Conservation (phyloP, 768 basidiomycete genomes). For the Lyophyllum semitale region DNA sequence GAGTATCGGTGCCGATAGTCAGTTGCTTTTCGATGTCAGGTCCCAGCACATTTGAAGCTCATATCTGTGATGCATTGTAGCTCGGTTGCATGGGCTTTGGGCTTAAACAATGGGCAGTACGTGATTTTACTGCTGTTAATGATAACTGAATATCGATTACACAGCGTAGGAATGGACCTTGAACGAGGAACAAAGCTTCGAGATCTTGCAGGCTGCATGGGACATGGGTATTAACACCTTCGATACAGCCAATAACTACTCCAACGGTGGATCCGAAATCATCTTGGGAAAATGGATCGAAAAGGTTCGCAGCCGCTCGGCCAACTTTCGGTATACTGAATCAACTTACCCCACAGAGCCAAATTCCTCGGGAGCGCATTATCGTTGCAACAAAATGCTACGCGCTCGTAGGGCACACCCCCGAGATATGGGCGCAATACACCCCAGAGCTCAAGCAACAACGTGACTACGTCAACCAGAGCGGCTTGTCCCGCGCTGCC, state of each 20-base stretch:
- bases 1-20: slow-evolving; percentile 2
- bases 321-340: background rate
- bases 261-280: slow-evolving; percentile 7
- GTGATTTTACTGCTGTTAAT: background rate
- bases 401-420: slow-evolving; percentile 9
- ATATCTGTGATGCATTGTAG: background rate
- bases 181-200: background rate
- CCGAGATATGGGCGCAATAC: background rate
- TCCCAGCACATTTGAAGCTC: background rate
- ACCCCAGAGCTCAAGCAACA: background rate
- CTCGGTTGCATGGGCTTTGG: slow-evolving; percentile 3
- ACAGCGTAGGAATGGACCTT: background rate
- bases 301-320: background rate
- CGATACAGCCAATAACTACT: slow-evolving; percentile 6
- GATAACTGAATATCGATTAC: background rate
- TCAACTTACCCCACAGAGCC: slow-evolving; percentile 4
- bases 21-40: background rate
- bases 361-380: slow-evolving; percentile 14
- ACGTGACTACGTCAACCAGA: slow-evolving; percentile 19
- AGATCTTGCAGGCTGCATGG: background rate
- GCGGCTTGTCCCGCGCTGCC: slow-evolving; percentile 19
- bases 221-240: slow-evolving; percentile 3
- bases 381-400: slow-evolving; percentile 15
- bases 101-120: background rate
- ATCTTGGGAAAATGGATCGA: slow-evolving; percentile 3